Evolutionary conservation across 352 stramenopile species (phyloP), one percentile per base, ranked within the genome.

Genomic region (Phytophthora megakarya): DNA sequence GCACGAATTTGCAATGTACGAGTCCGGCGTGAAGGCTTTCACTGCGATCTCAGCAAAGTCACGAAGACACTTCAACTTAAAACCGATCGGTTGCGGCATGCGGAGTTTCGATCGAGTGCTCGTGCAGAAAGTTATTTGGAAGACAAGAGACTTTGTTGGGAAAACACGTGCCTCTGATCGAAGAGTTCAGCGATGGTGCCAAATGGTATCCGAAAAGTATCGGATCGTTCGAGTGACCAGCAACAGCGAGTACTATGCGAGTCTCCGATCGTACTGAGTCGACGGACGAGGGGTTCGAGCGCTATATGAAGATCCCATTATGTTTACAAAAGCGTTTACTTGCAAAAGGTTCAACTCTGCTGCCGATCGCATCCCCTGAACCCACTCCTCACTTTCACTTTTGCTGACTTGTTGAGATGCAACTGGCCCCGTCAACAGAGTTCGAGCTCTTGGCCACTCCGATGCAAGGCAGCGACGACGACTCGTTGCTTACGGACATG

Each of bases 371-470:
- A 59, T 49, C 51, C 30, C 32, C 12, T 56, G 57, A 49, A 65
- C 38, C 57, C 46, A 51, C 18, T 50, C 30, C 19, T 33, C 60
- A 68, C 60, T 68, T 57, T 46, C n/a, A 30, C 33, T 50, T 65
- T 51, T 15, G 37, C 13, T 53, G 47, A 52, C 35, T 25, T 38
- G 28, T 16, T 3, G 42, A 32, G 8, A 66, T 66, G 62, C 37
- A 44, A 39, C 4, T 19, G 6, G 40, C 38, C 13, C 26, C 18
- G 23, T 26, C 11, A 37, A 8, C 33, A 23, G 54, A 65, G 39
- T 21, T 48, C 19, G 47, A 65, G 33, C 61, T 45, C 11, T 26
- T 39, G 23, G 3, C 33, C 19, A 12, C 21, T 37, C 5, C 49
- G n/a, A 5, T 18, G 3, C 38, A 33, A 15, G 33, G 16, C 22